Base-by-base conservation (phyloP, 345 rosid genomes). In the Eucalyptus curtisii region DNA sequence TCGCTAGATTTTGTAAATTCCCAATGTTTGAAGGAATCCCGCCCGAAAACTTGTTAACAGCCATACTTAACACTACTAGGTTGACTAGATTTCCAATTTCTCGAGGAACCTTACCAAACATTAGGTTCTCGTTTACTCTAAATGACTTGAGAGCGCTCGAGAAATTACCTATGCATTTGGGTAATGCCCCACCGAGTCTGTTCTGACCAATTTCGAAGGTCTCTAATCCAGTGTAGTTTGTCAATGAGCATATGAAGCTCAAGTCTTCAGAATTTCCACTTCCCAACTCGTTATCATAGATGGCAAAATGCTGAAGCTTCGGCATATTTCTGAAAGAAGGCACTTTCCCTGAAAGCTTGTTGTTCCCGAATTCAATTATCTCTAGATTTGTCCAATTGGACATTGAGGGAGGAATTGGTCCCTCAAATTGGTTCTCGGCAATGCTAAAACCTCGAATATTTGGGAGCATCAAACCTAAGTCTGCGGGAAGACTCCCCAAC, bases 351-450 rank as follows among this genome's bases (percentile, higher is more conserved):
- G 8, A 50, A 50, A 50, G 2, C 53, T 16, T 50, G 53, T 16
- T 50, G 1, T 0, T 0, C 6, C 0, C 8, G 0, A 50, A 6
- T 50, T 6, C 8, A 50, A 50, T 0, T 0, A 1, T 0, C 53
- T 50, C 8, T 50, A 50, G 53, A 50, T 50, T 50, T 50, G 52
- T 49, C 52, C 52, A 49, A 49, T 49, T 49, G 19, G 52, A 49
- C 1, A 49, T 5, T 5, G 19, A 49, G 7, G 19, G 1, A 68
- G 42, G 52, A 49, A 49, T 49, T 49, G 52, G 3, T 15, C 52
- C 52, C 52, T 49, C 52, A 49, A 49, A 49, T 49, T 49, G 52
- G 52, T 49, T 49, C 0, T 5, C 0, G 16, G 0, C 22, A 50
- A 50, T 3, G 53, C 3, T 16, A 50, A 50, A 50, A 50, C 0